These are phyloP conservation scores for Luvunga scandens DNA, from an alignment of 345 rosid species.

Conservation along the genomic window DNA sequence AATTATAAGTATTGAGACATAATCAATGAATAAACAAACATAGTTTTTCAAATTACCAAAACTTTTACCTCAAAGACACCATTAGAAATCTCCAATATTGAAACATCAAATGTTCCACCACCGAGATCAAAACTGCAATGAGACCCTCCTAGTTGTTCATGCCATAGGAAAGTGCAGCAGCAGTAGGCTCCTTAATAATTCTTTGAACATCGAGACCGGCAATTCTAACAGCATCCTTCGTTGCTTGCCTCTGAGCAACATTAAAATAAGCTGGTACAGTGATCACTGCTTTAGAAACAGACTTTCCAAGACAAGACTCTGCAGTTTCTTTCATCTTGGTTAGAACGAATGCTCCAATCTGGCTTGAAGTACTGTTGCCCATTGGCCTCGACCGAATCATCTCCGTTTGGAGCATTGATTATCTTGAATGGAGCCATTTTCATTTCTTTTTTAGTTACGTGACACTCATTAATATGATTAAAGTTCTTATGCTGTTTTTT, in stretches of 20 bases:
- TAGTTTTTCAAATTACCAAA: neutral
- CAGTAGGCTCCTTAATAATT: conserved; percentile 90
- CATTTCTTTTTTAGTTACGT: conserved; percentile 65
- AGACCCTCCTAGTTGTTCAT: conserved; percentile 91
- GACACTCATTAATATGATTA: no score
- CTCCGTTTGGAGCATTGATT: conserved; percentile 85
- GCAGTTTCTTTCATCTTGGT: conserved; percentile 96
- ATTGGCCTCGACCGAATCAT: conserved; percentile 88
- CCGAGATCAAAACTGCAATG: conserved; percentile 93
- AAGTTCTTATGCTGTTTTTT: no score
- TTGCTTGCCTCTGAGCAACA: conserved; percentile 95
- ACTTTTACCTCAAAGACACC: conserved; percentile 80
- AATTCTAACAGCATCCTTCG: conserved; percentile 92
- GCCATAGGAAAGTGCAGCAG: conserved; percentile 95
- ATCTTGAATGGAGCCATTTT: conserved; percentile 88
- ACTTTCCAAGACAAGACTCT: conserved; percentile 73
- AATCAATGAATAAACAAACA: neutral
- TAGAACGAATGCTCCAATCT: conserved; percentile 74
- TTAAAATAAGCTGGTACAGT: conserved; percentile 95
- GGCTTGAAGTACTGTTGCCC: conserved; percentile 83
- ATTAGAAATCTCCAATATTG: conserved; percentile 83
- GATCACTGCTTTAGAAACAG: conserved; percentile 68
- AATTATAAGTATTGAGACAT: neutral
- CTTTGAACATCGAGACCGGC: conserved; percentile 89
- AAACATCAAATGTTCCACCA: conserved; percentile 88